These are phyloP conservation scores for Pseudogymnoascus destructans DNA, from an alignment of 2,329 filamentous ascomycete species.

Conservation along the genomic window DNA sequence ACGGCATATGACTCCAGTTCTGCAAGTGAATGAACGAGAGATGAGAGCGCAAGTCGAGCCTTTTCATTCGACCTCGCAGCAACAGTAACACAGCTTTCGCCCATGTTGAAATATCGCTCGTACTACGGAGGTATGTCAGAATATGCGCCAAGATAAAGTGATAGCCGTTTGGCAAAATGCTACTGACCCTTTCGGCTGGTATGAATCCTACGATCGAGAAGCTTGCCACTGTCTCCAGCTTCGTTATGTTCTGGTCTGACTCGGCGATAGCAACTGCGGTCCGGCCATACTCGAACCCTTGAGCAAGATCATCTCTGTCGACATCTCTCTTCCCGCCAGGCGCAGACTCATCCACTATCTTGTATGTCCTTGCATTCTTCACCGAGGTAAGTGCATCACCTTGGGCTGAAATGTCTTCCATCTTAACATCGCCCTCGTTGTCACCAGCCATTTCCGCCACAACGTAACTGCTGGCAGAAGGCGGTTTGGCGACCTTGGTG, in stretches of 20 bases:
- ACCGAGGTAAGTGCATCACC: constrained; percentile 49
- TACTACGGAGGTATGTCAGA: constrained; percentile 39
- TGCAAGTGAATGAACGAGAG: constrained; percentile 73
- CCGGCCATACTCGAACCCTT: constrained; percentile 85
- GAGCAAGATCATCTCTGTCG: constrained; percentile 70
- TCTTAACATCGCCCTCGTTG: constrained; percentile 30
- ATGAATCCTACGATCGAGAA: constrained; percentile 85
- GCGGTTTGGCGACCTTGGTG: constrained; percentile 62
- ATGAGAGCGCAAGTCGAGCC: constrained; percentile 73
- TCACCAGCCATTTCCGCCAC: constrained; percentile 33
- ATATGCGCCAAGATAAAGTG: neutral
- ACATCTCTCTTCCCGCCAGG: constrained; percentile 74
- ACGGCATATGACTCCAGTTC: constrained; percentile 79
- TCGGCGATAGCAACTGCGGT: constrained; percentile 84
- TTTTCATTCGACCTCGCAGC: constrained; percentile 68
- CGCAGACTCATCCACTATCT: constrained; percentile 59
- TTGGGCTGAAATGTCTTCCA: constrained; percentile 33
- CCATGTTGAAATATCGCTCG: constrained; percentile 75
- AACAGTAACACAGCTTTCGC: constrained; percentile 64
- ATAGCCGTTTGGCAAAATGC: neutral
- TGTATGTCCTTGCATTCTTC: constrained; percentile 67
- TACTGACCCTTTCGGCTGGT: constrained; percentile 49
- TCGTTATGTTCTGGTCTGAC: constrained; percentile 79
- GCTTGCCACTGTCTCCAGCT: constrained; percentile 59
- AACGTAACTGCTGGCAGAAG: constrained; percentile 67